These are phyloP conservation scores for Lyophyllum atratum DNA, from an alignment of 768 basidiomycete species.

Conservation along the genomic window DNA sequence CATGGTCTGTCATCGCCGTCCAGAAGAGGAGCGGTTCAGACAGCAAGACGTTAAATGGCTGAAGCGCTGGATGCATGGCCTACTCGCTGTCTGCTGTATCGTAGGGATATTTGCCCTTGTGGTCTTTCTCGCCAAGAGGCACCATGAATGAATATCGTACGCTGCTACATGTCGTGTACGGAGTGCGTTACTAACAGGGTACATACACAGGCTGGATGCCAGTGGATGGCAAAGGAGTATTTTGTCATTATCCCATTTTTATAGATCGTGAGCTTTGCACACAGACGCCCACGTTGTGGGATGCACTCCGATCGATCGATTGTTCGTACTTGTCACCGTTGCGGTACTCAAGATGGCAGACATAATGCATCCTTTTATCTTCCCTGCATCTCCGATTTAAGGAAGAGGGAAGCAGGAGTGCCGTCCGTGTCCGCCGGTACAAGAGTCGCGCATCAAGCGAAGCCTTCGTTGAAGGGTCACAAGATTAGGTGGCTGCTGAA, in stretches of 20 bases:
- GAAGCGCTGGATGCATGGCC: not conserved
- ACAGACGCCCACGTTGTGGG: not conserved
- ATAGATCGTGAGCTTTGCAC: not conserved
- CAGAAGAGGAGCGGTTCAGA: not conserved
- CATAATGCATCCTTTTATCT: not conserved
- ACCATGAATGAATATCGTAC: not conserved
- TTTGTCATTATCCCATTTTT: not conserved
- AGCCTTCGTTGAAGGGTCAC: not conserved
- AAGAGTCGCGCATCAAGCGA: not conserved
- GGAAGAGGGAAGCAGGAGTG: not conserved
- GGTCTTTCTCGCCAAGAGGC: slow-evolving; percentile 5
- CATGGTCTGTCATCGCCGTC: not conserved
- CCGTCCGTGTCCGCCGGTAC: not conserved
- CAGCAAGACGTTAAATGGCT: not conserved
- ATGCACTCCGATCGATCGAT: not conserved
- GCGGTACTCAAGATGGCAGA: not conserved
- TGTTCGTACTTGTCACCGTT: not conserved
- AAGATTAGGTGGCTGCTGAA: too few species aligned
- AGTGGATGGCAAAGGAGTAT: not conserved
- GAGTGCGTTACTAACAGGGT: not conserved
- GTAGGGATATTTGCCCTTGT: slow-evolving; percentile 1
- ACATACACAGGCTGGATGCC: not conserved
- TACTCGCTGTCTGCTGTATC: not conserved
- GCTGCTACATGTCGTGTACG: not conserved
- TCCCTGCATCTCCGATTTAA: not conserved